Percentiles rank a stretch among this genome's conserved stretches.
Conservation (phyloP, 352 stramenopile genomes). For the Phytopythium sindhum region DNA sequence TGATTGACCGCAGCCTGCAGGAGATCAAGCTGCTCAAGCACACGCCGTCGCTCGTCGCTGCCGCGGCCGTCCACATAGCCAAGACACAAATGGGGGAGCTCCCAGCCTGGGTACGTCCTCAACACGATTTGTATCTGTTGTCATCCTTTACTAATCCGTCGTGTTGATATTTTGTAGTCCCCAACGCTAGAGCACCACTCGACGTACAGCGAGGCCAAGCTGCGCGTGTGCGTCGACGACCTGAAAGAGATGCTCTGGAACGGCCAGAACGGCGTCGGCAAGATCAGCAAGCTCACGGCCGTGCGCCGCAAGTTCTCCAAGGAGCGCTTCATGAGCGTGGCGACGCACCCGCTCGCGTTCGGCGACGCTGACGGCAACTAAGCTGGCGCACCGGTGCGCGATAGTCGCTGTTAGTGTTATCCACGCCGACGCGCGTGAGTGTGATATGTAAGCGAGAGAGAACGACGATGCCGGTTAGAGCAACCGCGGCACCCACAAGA, state of each 20-base stretch:
- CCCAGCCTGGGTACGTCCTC: slow-evolving; percentile 65
- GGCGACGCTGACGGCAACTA: slow-evolving; percentile 36
- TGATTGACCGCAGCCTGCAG: slow-evolving; percentile 97
- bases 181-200: slow-evolving; percentile 72
- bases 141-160: slow-evolving; percentile 10
- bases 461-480: slow-evolving; percentile 5
- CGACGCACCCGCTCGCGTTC: slow-evolving; percentile 55
- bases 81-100: slow-evolving; percentile 72
- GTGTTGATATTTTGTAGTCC: slow-evolving; percentile 33
- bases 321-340: slow-evolving; percentile 73
- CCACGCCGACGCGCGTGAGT: slow-evolving; percentile 23
- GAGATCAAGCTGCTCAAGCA: slow-evolving; percentile 98
- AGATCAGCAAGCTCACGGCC: slow-evolving; percentile 75
- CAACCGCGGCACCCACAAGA: slow-evolving; percentile 1
- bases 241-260: slow-evolving; percentile 84
- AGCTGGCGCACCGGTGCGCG: slow-evolving; percentile 4
- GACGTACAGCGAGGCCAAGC: slow-evolving; percentile 59
- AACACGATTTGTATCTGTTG: neutral
- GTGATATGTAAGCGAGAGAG: slow-evolving; percentile 15
- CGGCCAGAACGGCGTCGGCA: slow-evolving; percentile 56
- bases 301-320: slow-evolving; percentile 86
- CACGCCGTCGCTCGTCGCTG: slow-evolving; percentile 95
- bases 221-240: slow-evolving; percentile 64
- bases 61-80: slow-evolving; percentile 96
- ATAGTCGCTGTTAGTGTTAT: slow-evolving; percentile 20